Evolutionary conservation across 306 rosid genomes (phyloP).

Genomic region (cucumber (Cucumis sativus)): DNA sequence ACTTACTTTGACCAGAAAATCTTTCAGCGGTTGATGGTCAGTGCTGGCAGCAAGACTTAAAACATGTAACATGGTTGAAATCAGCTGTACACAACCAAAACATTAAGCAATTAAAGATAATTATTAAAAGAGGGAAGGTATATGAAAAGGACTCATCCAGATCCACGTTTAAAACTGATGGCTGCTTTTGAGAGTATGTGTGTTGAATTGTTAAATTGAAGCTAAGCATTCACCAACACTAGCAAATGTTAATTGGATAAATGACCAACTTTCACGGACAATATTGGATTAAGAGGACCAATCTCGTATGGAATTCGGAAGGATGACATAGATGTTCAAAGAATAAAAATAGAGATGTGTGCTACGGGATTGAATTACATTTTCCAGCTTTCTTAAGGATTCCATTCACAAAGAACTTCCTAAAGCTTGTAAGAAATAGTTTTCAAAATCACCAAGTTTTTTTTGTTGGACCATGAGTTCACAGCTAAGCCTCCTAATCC

Average conservation of each 20-base stretch:
- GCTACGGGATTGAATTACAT: neutral
- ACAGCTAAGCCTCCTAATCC: neutral
- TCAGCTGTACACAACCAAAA: constrained; percentile 38
- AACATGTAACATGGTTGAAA: constrained; percentile 76
- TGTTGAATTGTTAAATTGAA: neutral
- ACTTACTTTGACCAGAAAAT: constrained; percentile 68
- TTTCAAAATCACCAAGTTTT: neutral
- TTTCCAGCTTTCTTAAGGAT: neutral
- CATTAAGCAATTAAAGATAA: neutral
- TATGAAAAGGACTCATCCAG: neutral
- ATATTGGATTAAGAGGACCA: neutral
- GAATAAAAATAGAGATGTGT: neutral
- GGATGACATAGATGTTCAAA: neutral
- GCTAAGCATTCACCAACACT: neutral
- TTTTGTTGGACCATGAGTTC: neutral
- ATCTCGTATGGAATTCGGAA: neutral
- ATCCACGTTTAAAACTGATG: neutral
- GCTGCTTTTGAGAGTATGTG: neutral
- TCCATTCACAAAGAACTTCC: neutral
- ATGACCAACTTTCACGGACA: neutral
- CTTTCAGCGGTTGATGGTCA: constrained; percentile 47
- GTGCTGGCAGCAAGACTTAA: constrained; percentile 53
- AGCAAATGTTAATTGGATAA: neutral
- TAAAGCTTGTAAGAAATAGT: neutral
- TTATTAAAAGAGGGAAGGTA: neutral